Evolutionary conservation across 1,284 basidiomycete species (phyloP).

Genomic region (Cryptococcus maquisensis): DNA sequence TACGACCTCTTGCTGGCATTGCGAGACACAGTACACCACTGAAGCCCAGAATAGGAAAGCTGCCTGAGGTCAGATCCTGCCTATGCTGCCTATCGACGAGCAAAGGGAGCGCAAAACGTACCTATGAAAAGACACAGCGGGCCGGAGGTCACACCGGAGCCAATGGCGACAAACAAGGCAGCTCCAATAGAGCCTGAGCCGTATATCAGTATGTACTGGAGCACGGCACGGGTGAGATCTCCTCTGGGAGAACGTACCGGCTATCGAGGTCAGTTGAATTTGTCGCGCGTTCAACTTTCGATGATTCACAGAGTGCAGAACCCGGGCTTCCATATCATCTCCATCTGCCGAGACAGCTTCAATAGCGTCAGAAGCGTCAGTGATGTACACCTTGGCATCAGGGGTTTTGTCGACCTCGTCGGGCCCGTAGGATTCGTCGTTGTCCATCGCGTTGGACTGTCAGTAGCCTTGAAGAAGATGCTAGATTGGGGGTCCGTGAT

Average conservation of each 20-base stretch:
- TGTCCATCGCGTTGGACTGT: neutral
- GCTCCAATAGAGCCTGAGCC: slow-evolving; percentile 15
- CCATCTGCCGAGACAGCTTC: neutral
- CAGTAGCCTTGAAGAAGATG: neutral
- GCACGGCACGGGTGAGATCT: too few relatives aligned
- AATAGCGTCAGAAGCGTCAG: slow-evolving; percentile 19
- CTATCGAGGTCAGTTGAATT: slow-evolving; percentile 26
- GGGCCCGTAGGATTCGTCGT: neutral
- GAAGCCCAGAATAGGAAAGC: slow-evolving; percentile 20
- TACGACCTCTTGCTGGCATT: slow-evolving; percentile 28
- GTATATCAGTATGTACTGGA: too few relatives aligned
- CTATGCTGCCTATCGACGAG: too few relatives aligned
- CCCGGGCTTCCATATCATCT: neutral
- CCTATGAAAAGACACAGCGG: slow-evolving; percentile 24
- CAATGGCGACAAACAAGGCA: slow-evolving; percentile 27
- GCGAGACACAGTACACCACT: slow-evolving; percentile 19
- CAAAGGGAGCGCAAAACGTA: neutral
- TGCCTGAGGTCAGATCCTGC: neutral
- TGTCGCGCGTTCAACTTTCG: slow-evolving; percentile 19
- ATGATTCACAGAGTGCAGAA: slow-evolving; percentile 12
- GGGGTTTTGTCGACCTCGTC: neutral
- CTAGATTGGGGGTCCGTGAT: too few relatives aligned
- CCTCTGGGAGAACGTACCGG: slow-evolving; percentile 4
- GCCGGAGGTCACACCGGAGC: slow-evolving; percentile 18
- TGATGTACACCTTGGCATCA: neutral